phyloP scores from a whole-genome alignment of 2,329 filamentous ascomycete species.

The Venturiaceae sp. region DNA sequence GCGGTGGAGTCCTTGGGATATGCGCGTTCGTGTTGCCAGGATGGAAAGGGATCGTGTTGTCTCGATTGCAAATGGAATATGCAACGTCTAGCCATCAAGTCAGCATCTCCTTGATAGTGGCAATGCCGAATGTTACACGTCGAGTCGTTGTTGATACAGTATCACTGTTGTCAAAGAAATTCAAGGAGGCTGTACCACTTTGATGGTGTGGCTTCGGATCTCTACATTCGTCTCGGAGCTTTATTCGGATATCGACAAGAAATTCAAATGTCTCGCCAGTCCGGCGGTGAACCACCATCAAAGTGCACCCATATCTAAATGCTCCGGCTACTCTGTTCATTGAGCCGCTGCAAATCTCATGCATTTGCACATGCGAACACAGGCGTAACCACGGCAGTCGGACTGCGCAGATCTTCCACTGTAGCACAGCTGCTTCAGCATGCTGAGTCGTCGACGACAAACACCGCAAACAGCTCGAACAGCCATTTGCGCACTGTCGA shows the following conservation, averaged over 20 bases:
- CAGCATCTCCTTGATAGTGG: not conserved
- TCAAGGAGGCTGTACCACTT: not conserved
- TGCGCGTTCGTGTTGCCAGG: no score
- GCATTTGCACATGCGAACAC: not conserved
- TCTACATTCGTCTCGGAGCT: no score
- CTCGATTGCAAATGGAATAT: not conserved
- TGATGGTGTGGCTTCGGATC: no score
- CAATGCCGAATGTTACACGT: no score
- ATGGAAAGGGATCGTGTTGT: no score
- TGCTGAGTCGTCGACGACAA: not conserved
- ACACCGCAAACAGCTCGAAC: not conserved
- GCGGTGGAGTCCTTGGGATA: not conserved
- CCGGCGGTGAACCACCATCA: not conserved
- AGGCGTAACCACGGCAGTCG: not conserved
- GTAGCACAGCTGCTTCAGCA: not conserved
- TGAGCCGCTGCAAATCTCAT: not conserved
- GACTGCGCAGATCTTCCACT: not conserved
- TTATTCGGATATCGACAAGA: no score
- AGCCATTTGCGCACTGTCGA: slow-evolving; percentile 37
- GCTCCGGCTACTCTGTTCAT: not conserved
- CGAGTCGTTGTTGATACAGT: not conserved
- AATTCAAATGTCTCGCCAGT: no score
- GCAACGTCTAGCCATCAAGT: not conserved
- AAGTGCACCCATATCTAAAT: not conserved
- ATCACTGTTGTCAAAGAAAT: not conserved